Evolutionary conservation across 257 asterid genomes (phyloP).

Genomic region (Galeopsis tetrahit): DNA sequence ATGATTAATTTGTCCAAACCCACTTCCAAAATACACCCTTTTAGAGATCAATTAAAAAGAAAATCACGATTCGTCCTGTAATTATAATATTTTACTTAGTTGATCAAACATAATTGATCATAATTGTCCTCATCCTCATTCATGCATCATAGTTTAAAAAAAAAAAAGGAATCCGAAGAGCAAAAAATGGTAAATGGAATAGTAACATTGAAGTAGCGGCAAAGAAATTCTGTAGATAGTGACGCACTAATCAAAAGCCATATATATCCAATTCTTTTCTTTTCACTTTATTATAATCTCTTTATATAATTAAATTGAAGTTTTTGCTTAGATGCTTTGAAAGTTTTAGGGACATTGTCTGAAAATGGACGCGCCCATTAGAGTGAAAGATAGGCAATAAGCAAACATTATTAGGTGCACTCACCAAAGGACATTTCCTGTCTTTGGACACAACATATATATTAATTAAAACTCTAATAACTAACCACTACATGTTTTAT

Average conservation of each 20-base stretch:
- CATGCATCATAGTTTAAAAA: background rate
- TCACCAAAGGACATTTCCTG: slow-evolving; percentile 35
- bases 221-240: slow-evolving; percentile 17
- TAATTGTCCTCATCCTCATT: background rate
- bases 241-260: slow-evolving; percentile 36
- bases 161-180: slow-evolving; percentile 6
- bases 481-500: background rate
- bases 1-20: background rate
- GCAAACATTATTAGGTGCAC: slow-evolving; percentile 29
- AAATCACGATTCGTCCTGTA: background rate
- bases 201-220: slow-evolving; percentile 20
- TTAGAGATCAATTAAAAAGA: background rate
- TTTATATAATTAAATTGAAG: background rate
- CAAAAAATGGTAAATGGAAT: background rate
- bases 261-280: slow-evolving; percentile 20
- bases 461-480: slow-evolving; percentile 1
- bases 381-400: background rate
- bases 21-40: background rate
- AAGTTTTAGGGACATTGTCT: slow-evolving; percentile 31
- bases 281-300: background rate
- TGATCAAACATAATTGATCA: background rate
- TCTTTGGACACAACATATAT: background rate
- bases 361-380: slow-evolving; percentile 33
- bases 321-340: slow-evolving; percentile 17
- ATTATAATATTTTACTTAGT: background rate